Evolutionary conservation across 2,329 filamentous ascomycete genomes (phyloP).

Genomic region (Colletotrichum euphorbiae): DNA sequence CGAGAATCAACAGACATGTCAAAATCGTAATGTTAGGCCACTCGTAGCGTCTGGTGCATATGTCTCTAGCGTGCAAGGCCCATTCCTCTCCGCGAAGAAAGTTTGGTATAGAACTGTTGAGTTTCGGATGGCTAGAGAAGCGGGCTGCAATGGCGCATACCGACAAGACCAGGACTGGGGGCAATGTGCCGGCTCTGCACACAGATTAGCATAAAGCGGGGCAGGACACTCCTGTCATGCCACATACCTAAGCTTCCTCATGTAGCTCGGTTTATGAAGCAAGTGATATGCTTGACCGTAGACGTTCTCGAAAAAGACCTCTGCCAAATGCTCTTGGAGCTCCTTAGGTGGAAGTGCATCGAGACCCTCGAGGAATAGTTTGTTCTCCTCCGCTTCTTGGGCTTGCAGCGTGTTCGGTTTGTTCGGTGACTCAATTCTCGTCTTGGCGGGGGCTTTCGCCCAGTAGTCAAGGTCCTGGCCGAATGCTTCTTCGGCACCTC

Average conservation of each 20-base stretch:
- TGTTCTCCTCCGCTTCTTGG: constrained; percentile 78
- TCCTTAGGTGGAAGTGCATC: constrained; percentile 87
- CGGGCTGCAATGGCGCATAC: constrained; percentile 96
- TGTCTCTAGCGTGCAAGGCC: constrained; percentile 88
- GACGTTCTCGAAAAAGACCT: constrained; percentile 94
- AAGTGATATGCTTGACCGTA: constrained; percentile 96
- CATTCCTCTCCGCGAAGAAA: constrained; percentile 93
- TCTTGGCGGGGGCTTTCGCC: constrained; percentile 71
- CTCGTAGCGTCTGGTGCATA: constrained; percentile 88
- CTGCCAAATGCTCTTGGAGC: constrained; percentile 91
- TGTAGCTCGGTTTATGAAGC: constrained; percentile 96
- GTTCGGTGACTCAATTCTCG: constrained; percentile 59
- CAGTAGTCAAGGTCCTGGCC: constrained; percentile 83
- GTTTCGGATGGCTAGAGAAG: constrained; percentile 88
- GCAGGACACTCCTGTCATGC: neutral
- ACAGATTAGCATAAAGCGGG: constrained; percentile 42
- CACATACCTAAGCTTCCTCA: constrained; percentile 81
- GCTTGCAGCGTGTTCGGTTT: constrained; percentile 66
- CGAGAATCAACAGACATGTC: constrained; percentile 88
- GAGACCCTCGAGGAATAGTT: constrained; percentile 82
- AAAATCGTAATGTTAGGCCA: constrained; percentile 96
- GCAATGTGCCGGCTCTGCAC: constrained; percentile 77
- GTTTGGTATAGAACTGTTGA: constrained; percentile 76
- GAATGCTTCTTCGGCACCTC: constrained; percentile 89
- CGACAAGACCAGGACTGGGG: constrained; percentile 91